These are phyloP conservation scores for Volvox africanus DNA, from an alignment of 139 green algal genomes.

Conservation along the genomic window DNA sequence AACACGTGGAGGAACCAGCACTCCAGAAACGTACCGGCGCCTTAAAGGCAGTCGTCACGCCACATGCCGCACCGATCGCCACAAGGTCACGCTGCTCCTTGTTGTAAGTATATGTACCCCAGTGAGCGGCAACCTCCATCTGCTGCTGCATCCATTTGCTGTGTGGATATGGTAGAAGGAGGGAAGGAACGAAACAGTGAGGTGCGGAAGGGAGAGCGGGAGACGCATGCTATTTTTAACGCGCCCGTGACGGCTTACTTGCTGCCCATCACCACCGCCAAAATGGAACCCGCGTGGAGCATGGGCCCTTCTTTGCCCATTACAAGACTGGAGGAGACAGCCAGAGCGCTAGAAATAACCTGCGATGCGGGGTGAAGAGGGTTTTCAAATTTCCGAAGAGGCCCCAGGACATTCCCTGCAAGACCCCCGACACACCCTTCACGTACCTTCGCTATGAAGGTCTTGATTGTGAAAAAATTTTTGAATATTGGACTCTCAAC, in stretches of 20 bases:
- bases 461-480: slow-evolving; percentile 74
- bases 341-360: slow-evolving; percentile 70
- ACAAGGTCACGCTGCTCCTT: slow-evolving; percentile 73
- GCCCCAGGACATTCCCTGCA: neutral
- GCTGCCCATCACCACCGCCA: slow-evolving; percentile 68
- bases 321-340: slow-evolving; percentile 65
- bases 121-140: slow-evolving; percentile 67
- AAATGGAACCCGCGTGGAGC: slow-evolving; percentile 72
- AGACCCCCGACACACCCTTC: neutral
- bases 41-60: slow-evolving; percentile 73
- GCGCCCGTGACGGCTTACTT: slow-evolving; percentile 44
- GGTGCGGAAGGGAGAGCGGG: neutral
- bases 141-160: slow-evolving; percentile 73
- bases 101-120: slow-evolving; percentile 75
- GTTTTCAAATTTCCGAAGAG: neutral
- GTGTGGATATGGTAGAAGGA: neutral
- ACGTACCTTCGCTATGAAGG: slow-evolving; percentile 70
- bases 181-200: neutral
- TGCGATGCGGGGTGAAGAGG: neutral
- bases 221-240: too few relatives aligned
- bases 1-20: neutral
- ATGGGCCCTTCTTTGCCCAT: slow-evolving; percentile 78
- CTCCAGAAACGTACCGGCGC: slow-evolving; percentile 58
- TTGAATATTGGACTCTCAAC: slow-evolving; percentile 64
- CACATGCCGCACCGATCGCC: slow-evolving; percentile 67